phyloP scores from a whole-genome alignment of 1,284 basidiomycete species.

The Fomitopsis betulina region DNA sequence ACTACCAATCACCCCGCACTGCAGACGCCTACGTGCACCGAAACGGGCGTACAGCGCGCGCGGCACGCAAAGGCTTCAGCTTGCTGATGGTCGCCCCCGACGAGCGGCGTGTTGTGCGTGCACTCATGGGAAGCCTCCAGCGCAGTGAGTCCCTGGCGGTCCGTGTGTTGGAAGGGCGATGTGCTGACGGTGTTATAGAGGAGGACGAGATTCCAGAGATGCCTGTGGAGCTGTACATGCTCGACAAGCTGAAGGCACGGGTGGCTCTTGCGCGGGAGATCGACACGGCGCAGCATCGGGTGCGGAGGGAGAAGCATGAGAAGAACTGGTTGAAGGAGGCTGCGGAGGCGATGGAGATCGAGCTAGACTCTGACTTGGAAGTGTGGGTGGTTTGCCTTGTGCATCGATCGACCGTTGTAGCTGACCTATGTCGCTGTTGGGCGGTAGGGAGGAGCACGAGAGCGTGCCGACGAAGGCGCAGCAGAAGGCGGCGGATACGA shows the following conservation, averaged over 20 bases:
- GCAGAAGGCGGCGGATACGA: slow-evolving; percentile 44
- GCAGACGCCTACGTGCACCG: slow-evolving; percentile 77
- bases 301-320: slow-evolving; percentile 88
- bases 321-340: slow-evolving; percentile 90
- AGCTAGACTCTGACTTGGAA: slow-evolving; percentile 77
- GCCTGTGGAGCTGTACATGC: slow-evolving; percentile 75
- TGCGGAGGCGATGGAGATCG: slow-evolving; percentile 92
- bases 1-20: slow-evolving; percentile 75
- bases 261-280: slow-evolving; percentile 86
- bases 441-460: slow-evolving; percentile 31
- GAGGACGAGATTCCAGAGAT: slow-evolving; percentile 75
- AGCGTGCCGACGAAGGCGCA: slow-evolving; percentile 41
- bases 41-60: slow-evolving; percentile 71
- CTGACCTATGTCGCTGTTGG: background rate
- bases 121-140: slow-evolving; percentile 69
- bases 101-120: slow-evolving; percentile 74
- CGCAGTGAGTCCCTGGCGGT: slow-evolving; percentile 48
- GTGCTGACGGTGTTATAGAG: slow-evolving; percentile 30
- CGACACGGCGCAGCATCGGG: slow-evolving; percentile 76
- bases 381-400: slow-evolving; percentile 16
- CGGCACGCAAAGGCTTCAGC: slow-evolving; percentile 83
- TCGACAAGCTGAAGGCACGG: slow-evolving; percentile 83
- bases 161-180: background rate
- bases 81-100: slow-evolving; percentile 88
- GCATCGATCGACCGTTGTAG: background rate